Percentiles rank a stretch among this genome's conserved stretches.
These are phyloP conservation scores for Cantharellus cinnabarinus DNA, from an alignment of 768 basidiomycete genomes.

Conservation along the genomic window DNA sequence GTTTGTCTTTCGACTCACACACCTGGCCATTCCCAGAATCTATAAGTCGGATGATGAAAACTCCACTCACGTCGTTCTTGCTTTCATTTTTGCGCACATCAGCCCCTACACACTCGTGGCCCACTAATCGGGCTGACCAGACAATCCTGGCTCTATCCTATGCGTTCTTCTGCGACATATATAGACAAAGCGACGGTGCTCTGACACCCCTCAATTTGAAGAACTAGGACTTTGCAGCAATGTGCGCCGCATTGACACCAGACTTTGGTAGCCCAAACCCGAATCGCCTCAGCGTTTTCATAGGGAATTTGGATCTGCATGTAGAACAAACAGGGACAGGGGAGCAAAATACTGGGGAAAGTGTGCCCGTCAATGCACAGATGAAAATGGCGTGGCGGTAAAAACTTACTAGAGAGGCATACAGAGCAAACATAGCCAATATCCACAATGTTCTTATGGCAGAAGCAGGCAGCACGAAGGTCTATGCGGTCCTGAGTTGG, in stretches of 20 bases:
- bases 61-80: no score
- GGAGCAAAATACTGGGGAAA: slow-evolving; percentile 63
- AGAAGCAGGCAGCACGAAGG: slow-evolving; percentile 95
- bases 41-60: no score
- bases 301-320: slow-evolving; percentile 91
- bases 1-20: no score
- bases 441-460: slow-evolving; percentile 92
- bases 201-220: no score
- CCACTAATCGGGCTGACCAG: no score
- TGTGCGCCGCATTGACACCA: neutral
- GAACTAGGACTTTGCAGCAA: neutral
- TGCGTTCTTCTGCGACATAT: no score
- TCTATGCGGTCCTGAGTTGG: slow-evolving; percentile 92
- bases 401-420: slow-evolving; percentile 71
- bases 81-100: no score
- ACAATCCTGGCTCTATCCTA: no score
- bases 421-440: slow-evolving; percentile 98
- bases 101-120: no score
- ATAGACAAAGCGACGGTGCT: no score
- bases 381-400: neutral
- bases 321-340: slow-evolving; percentile 88
- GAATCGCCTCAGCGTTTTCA: slow-evolving; percentile 64
- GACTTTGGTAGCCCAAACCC: neutral
- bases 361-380: neutral
- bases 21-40: no score